Percentiles rank a stretch among this genome's conserved stretches.
phyloP scores from a whole-genome alignment of 805 yeast species.

The Yarrowia bubula region DNA sequence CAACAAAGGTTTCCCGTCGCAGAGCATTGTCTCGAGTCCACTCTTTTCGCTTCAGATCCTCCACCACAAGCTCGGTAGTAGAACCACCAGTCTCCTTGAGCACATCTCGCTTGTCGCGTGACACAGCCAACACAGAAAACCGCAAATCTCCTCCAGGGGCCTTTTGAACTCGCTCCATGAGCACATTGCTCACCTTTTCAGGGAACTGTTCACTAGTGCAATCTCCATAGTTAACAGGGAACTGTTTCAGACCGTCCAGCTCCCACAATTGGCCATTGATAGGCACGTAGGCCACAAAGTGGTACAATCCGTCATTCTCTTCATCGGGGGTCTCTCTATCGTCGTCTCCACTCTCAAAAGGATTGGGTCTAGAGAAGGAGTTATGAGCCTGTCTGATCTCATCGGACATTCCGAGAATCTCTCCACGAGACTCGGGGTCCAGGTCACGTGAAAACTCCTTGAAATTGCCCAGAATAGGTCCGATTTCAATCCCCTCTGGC shows the following conservation, averaged over 20 bases:
- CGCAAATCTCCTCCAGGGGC: conserved; percentile 51
- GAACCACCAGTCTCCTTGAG: conserved; percentile 39
- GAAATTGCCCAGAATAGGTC: conserved; percentile 50
- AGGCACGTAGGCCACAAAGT: conserved; percentile 56
- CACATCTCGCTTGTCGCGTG: conserved; percentile 49
- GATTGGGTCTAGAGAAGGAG: conserved; percentile 56
- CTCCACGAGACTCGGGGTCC: conserved; percentile 59
- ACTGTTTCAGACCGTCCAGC: conserved; percentile 58
- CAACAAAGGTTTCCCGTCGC: conserved; percentile 54
- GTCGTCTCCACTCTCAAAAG: conserved; percentile 39
- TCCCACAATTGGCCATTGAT: conserved; percentile 52
- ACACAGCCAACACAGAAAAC: conserved; percentile 55
- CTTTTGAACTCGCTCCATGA: conserved; percentile 48
- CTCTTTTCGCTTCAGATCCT: conserved; percentile 47
- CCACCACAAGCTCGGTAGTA: conserved; percentile 44
- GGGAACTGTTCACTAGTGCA: conserved; percentile 47
- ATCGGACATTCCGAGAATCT: conserved; percentile 58
- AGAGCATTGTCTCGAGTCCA: conserved; percentile 57
- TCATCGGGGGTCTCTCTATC: conserved; percentile 33
- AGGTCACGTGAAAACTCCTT: conserved; percentile 51
- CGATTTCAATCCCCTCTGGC: conserved; percentile 45
- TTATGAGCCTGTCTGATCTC: conserved; percentile 57
- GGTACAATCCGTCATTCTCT: conserved; percentile 55
- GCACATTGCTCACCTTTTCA: conserved; percentile 44
- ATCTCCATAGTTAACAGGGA: conserved; percentile 54